Evolutionary conservation across 441 rosid species (phyloP), one percentile per base, ranked within the genome.

Genomic region (Breynia disticha): DNA sequence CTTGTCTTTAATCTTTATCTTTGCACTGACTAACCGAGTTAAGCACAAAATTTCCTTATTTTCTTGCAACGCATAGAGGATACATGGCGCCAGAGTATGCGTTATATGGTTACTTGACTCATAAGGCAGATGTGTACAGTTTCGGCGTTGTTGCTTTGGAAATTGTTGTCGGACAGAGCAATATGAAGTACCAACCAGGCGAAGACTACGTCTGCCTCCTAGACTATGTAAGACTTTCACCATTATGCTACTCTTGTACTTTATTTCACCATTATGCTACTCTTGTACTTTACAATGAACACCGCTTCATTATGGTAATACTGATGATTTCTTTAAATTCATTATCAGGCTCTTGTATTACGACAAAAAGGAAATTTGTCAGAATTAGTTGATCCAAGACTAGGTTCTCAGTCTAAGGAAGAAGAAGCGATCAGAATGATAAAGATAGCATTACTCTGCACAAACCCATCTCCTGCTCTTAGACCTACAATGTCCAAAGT

Each of bases 401-500:
- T 82, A 19, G 79, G 45, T 44, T 57, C 78, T 10, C 45, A 74
- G 21, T 72, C 72, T 49, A 62, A 79, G 50, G 59, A 43, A 56
- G 65, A 57, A 72, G 93, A 82, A 49, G 84, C 67, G 10, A 75
- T 70, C 48, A 73, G 59, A 37, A 65, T 80, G 76, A 57, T 76
- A 10, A 78, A 76, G 68, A 71, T 80, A 46, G 81, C 78, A 1
- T 63, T 82, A 50, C 51, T 84, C 46, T 87, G 90, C 65, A 68
- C 85, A 16, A 78, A 68, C 68, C 72, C 74, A 45, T 75, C 85
- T n/a, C 87, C 85, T 1, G 67, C 85, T 0, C 64, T 72, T 11
- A 66, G 95, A 62, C 95, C 91, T 22, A 64, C 67, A n/a, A 87
- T 83, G 87, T 76, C 86, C 0, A 79, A 76, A 65, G 95, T 67